Percentiles rank a stretch among this genome's conserved stretches.
Evolutionary conservation across 1,284 basidiomycete species (phyloP).

Genomic region (Puccinia hordei): DNA sequence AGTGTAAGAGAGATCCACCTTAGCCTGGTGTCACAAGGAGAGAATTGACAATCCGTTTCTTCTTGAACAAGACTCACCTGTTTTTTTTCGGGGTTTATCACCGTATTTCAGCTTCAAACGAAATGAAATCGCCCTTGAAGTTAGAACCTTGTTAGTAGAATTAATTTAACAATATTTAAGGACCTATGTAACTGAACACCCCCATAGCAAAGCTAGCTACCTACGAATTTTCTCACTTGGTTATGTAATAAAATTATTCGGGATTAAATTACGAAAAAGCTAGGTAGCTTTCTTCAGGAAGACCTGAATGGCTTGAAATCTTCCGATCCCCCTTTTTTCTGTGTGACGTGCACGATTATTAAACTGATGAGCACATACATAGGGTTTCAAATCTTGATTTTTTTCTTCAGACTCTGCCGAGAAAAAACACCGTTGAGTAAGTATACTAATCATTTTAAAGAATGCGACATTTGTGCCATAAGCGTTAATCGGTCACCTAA

Average conservation of each 20-base stretch:
- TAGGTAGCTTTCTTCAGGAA: background rate
- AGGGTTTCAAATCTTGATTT: background rate
- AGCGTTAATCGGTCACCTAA: too few species aligned
- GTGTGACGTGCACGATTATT: too few species aligned
- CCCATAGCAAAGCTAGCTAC: background rate
- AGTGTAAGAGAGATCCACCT: background rate
- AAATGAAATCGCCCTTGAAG: too few species aligned
- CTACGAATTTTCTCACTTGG: background rate
- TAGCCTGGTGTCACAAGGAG: background rate
- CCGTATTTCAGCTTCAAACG: too few species aligned
- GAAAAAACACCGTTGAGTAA: too few species aligned
- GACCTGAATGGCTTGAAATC: background rate
- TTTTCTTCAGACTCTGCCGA: too few species aligned
- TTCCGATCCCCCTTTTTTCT: background rate
- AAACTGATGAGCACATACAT: too few species aligned
- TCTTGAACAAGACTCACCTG: background rate
- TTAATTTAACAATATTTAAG: too few species aligned
- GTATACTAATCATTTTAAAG: too few species aligned
- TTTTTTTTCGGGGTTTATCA: too few species aligned
- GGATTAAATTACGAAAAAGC: background rate
- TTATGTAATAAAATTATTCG: background rate
- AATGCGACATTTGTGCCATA: too few species aligned
- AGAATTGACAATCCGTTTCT: background rate
- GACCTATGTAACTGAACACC: background rate
- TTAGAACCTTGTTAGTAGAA: too few species aligned